These are phyloP conservation scores for Rhodotorula sp. DNA, from an alignment of 1,284 basidiomycete genomes.

Conservation along the genomic window DNA sequence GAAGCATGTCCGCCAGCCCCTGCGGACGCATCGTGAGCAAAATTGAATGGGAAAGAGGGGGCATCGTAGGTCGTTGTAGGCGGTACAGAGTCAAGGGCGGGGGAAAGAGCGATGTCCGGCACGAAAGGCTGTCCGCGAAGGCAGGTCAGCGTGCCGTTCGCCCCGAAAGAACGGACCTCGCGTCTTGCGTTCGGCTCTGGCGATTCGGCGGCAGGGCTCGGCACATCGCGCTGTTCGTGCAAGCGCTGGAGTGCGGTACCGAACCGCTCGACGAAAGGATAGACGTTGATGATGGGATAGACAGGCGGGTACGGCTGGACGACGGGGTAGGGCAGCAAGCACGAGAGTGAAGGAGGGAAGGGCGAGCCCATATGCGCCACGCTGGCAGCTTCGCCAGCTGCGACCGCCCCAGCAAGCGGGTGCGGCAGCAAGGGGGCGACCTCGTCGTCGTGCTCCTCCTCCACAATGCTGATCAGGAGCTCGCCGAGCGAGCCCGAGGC, in stretches of 20 bases:
- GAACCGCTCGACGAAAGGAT: neutral
- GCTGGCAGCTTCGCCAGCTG: neutral
- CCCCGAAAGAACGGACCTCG: neutral
- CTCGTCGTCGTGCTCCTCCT: neutral
- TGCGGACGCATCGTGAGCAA: neutral
- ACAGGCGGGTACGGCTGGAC: slow-evolving; percentile 10
- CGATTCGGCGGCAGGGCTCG: neutral
- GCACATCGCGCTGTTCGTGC: neutral
- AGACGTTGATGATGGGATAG: slow-evolving; percentile 8
- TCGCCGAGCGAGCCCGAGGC: neutral
- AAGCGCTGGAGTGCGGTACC: too few species aligned
- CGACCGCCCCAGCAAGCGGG: too few species aligned
- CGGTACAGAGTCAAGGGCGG: neutral
- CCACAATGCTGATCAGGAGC: neutral
- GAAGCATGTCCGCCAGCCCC: neutral
- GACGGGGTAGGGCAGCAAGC: neutral
- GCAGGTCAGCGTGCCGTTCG: neutral
- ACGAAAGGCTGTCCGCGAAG: neutral
- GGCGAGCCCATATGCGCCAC: too few species aligned
- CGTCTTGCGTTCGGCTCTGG: neutral
- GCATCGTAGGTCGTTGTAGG: neutral
- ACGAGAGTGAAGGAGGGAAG: neutral
- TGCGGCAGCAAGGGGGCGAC: too few species aligned
- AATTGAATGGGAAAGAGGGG: neutral
- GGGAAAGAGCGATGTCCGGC: neutral